These are phyloP conservation scores for Fusarium sp. DNA, from an alignment of 2,329 filamentous ascomycete species.

Conservation along the genomic window DNA sequence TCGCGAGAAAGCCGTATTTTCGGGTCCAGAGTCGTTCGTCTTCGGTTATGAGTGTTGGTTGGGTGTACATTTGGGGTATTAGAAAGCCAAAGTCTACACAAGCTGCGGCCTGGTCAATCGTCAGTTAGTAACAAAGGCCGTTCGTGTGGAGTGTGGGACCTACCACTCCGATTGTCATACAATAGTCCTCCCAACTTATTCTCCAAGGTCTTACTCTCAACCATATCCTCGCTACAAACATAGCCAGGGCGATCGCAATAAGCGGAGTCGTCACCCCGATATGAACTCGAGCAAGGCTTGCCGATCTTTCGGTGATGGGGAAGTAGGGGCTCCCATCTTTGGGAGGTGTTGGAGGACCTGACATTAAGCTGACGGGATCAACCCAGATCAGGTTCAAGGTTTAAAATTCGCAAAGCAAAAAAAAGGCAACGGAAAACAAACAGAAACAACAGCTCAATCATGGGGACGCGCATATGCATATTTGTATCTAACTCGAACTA, in stretches of 20 bases:
- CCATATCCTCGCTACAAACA: slow-evolving; percentile 17
- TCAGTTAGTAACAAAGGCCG: background rate
- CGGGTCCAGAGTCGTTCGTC: background rate
- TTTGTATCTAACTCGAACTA: slow-evolving; percentile 2
- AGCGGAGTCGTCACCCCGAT: background rate
- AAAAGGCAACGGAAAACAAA: background rate
- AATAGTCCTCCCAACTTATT: slow-evolving; percentile 12
- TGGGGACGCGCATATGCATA: slow-evolving; percentile 1
- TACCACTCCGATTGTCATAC: slow-evolving; percentile 7
- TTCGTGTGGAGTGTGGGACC: no score
- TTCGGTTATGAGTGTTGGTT: slow-evolving; percentile 4
- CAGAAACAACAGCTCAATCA: background rate
- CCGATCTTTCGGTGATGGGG: slow-evolving; percentile 1
- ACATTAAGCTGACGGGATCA: background rate
- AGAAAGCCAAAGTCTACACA: slow-evolving; percentile 13
- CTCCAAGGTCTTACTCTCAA: background rate
- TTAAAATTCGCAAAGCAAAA: background rate
- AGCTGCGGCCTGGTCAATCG: background rate
- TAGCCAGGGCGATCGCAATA: background rate
- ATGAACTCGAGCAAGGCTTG: background rate
- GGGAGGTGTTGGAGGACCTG: background rate
- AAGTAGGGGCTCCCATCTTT: slow-evolving; percentile 16
- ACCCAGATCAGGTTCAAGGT: background rate
- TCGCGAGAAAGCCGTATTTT: slow-evolving; percentile 9
- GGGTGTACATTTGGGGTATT: slow-evolving; percentile 10